These are phyloP conservation scores for Erodium chrysanthum DNA, from an alignment of 441 rosid genomes.

Conservation along the genomic window DNA sequence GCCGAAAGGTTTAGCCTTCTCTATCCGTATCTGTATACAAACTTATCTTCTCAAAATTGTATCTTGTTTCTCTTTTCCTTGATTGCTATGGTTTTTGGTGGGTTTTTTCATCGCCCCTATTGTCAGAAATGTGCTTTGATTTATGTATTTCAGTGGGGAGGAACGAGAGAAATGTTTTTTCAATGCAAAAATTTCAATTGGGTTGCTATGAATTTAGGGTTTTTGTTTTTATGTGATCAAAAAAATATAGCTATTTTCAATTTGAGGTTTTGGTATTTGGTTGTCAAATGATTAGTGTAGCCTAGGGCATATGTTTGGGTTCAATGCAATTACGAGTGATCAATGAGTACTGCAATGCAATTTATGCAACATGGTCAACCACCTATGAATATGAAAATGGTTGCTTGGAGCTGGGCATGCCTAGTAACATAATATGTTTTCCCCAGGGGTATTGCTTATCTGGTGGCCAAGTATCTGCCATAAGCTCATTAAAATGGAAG, in stretches of 20 bases:
- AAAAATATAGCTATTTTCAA: background rate
- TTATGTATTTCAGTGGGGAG: background rate
- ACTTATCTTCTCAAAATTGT: background rate
- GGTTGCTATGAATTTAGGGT: background rate
- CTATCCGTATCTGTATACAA: background rate
- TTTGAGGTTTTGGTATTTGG: background rate
- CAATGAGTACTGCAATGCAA: background rate
- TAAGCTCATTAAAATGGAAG: background rate
- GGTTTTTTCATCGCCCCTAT: background rate
- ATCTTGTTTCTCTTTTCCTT: background rate
- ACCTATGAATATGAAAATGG: background rate
- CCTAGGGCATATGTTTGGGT: background rate
- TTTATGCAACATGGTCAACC: background rate
- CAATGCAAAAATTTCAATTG: background rate
- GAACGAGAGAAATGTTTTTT: background rate
- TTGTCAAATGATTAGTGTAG: conserved; percentile 1
- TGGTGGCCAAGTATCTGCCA: background rate
- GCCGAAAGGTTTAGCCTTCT: conserved; percentile 15
- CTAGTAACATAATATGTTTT: background rate
- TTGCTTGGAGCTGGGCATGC: background rate
- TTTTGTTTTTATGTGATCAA: background rate
- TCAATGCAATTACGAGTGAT: background rate
- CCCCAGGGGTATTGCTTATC: background rate
- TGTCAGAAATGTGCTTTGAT: background rate
- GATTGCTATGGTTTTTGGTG: conserved; percentile 2